These are phyloP conservation scores for Apiotrichum laibachii DNA, from an alignment of 1,284 basidiomycete genomes.

Conservation along the genomic window DNA sequence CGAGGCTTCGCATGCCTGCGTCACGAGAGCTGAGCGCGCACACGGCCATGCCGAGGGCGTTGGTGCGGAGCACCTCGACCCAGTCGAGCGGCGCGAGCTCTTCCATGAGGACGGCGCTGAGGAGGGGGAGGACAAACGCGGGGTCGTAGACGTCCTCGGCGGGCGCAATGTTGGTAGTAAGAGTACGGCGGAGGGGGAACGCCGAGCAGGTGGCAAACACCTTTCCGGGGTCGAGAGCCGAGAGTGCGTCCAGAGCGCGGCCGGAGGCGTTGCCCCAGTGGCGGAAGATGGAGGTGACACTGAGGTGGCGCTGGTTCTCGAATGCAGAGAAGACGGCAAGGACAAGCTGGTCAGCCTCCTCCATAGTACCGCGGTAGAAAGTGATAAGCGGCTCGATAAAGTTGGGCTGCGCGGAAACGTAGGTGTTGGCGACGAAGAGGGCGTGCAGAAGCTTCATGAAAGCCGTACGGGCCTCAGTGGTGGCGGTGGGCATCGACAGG, in stretches of 20 bases:
- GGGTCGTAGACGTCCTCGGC: constrained; percentile 68
- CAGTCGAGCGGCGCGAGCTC: constrained; percentile 67
- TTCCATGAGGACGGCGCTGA: constrained; percentile 63
- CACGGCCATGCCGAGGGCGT: constrained; percentile 71
- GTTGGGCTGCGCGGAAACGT: constrained; percentile 75
- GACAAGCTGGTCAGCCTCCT: constrained; percentile 62
- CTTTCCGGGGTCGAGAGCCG: constrained; percentile 64
- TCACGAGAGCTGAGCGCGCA: constrained; percentile 71
- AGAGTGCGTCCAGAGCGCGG: constrained; percentile 62
- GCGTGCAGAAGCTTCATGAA: constrained; percentile 60
- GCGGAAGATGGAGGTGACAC: constrained; percentile 61
- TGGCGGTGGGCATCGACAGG: constrained; percentile 57
- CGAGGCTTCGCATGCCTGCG: constrained; percentile 58
- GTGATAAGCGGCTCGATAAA: constrained; percentile 71
- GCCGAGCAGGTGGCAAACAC: constrained; percentile 70
- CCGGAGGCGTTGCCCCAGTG: constrained; percentile 60
- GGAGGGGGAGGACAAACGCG: constrained; percentile 68
- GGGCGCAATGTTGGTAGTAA: background rate
- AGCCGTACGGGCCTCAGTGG: constrained; percentile 59
- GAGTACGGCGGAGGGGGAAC: constrained; percentile 58
- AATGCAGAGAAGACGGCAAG: constrained; percentile 74
- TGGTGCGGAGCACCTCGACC: constrained; percentile 81
- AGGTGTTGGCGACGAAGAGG: constrained; percentile 70
- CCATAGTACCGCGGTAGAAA: constrained; percentile 71
- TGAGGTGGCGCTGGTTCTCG: constrained; percentile 67